Evolutionary conservation across 2,329 filamentous ascomycete genomes (phyloP).

Genomic region (Ilyonectria robusta): DNA sequence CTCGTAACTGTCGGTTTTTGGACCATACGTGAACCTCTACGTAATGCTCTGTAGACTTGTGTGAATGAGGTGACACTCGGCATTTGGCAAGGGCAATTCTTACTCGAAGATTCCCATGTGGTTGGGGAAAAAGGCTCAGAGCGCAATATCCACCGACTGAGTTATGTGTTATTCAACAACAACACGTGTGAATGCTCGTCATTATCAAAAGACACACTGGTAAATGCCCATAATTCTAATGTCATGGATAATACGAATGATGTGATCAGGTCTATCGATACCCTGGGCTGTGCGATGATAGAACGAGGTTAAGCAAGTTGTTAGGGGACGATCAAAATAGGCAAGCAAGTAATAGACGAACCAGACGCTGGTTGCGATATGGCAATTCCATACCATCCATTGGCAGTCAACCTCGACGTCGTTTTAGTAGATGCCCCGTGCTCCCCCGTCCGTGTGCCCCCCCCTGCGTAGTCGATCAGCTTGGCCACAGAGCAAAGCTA

Average conservation of each 20-base stretch:
- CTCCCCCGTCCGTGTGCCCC: slow-evolving; percentile 40
- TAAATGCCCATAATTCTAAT: background rate
- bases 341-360: background rate
- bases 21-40: background rate
- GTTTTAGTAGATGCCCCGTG: slow-evolving; percentile 49
- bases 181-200: background rate
- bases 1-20: background rate
- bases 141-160: background rate
- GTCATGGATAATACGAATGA: background rate
- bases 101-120: background rate
- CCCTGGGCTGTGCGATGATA: background rate
- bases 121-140: background rate
- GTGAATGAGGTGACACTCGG: slow-evolving; percentile 8
- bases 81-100: background rate
- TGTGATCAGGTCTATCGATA: background rate
- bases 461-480: slow-evolving; percentile 44
- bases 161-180: slow-evolving; percentile 5
- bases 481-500: slow-evolving; percentile 42
- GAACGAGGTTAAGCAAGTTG: background rate
- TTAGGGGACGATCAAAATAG: background rate
- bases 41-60: background rate
- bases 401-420: slow-evolving; percentile 35
- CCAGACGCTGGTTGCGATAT: slow-evolving; percentile 20
- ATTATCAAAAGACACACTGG: slow-evolving; percentile 7
- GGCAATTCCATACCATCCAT: slow-evolving; percentile 26